Evolutionary conservation across 768 basidiomycete species (phyloP), one percentile per base, ranked within the genome.

Genomic region (Russula abietina): DNA sequence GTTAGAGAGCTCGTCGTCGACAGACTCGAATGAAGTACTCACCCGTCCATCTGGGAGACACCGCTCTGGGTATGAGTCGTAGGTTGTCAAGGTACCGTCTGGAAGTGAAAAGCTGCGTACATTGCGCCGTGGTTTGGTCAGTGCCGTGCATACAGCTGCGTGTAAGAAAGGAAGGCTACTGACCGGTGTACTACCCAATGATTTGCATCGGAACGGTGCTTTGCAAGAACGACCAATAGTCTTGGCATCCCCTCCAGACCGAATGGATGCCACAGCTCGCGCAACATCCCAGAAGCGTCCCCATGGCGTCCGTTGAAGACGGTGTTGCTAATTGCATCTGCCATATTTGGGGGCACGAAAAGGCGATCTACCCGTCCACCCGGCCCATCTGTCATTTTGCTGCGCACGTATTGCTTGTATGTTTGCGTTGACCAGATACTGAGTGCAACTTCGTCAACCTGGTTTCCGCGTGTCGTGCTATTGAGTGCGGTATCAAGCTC

Each of bases 141-240:
- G 59, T 58, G 50, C 39, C 16, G 19, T 49, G 38, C 28, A 30
- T 10, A 28, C 26, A 30, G n/a, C 17, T 26, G n/a, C 57, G 22
- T 22, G 16, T 53, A 43, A 38, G 45, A 39, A n/a, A n/a, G n/a
- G n/a, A 66, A 56, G 5, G 12, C 11, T 52, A 71, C 81, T 58
- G 69, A 86, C 91, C 91, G 80, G 73, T 93, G 91, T 33, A 91
- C 91, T 58, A 93, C 91, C 90, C 91, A 93, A 72, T 93, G 90
- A 70, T 86, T 88, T 36, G 82, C 81, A 68, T 93, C 90, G 39
- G 83, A 83, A 60, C 91, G 79, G 73, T 93, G 92, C 71, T 89
- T 91, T 49, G 89, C 89, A 39, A 93, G 77, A 41, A 93, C 91
- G 52, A 93, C 82, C 55, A 93, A 76, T 68, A 93, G 74, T 62